phyloP scores from a whole-genome alignment of 163 green algal genomes.

The Scenedesmus sp. region DNA sequence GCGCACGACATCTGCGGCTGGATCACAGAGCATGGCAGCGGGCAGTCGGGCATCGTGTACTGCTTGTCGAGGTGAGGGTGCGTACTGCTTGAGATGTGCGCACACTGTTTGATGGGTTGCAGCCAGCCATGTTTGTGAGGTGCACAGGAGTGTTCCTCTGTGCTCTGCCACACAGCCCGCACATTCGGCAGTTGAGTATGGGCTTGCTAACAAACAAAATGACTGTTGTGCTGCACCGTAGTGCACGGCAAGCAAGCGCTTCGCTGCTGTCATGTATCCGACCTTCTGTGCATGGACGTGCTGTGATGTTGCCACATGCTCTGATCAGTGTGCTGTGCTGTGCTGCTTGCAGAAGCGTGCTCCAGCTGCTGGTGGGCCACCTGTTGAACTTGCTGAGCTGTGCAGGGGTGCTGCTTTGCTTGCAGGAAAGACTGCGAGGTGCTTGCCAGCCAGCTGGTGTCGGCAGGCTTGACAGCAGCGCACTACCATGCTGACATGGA shows the following conservation, averaged over 20 bases:
- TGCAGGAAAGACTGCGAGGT: conserved; percentile 51
- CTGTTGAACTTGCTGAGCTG: not conserved
- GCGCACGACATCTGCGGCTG: conserved; percentile 38
- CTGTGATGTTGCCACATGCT: too few relatives aligned
- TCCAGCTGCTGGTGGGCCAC: not conserved
- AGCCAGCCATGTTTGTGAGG: not conserved
- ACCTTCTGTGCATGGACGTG: too few relatives aligned
- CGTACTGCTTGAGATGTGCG: not conserved
- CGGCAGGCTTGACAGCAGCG: conserved; percentile 39
- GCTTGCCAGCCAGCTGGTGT: not conserved
- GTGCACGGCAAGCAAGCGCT: too few relatives aligned
- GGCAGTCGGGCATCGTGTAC: conserved; percentile 92
- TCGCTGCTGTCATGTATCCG: too few relatives aligned
- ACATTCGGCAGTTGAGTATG: too few relatives aligned
- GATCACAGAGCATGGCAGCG: conserved; percentile 1
- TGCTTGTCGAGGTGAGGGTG: conserved; percentile 69
- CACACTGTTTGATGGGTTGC: not conserved
- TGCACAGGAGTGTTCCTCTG: not conserved
- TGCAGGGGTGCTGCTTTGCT: not conserved
- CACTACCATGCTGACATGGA: conserved; percentile 91
- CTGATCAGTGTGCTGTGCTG: not conserved
- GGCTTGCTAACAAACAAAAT: too few relatives aligned
- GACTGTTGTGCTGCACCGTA: too few relatives aligned
- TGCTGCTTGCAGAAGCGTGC: not conserved
- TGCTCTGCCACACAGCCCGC: too few relatives aligned